A percentile compares a stretch with the other conserved stretches of the same genome.
Conservation (phyloP, 805 yeast species). For the Starmerella potacharoeniae region DNA sequence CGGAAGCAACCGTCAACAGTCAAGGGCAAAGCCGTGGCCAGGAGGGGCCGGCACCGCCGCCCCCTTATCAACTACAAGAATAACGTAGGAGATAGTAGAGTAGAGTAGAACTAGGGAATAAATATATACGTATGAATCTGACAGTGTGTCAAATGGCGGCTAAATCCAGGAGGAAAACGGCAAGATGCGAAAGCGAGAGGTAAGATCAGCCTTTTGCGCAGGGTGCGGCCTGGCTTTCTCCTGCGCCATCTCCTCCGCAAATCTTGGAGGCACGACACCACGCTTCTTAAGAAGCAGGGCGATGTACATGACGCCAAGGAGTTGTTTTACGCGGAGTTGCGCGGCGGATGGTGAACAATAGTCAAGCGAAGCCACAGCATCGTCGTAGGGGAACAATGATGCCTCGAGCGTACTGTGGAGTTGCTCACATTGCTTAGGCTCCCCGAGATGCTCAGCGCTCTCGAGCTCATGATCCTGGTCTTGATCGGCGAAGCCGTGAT, state of each 20-base stretch:
- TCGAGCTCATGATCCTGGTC: background rate
- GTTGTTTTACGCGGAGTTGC: background rate
- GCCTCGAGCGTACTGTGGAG: background rate
- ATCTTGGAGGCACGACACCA: background rate
- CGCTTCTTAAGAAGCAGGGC: background rate
- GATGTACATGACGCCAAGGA: background rate
- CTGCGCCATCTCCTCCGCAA: background rate
- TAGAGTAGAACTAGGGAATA: background rate
- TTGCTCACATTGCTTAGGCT: no score
- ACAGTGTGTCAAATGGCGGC: background rate
- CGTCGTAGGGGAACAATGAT: background rate
- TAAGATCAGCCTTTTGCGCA: background rate
- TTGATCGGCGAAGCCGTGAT: background rate
- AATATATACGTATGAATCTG: background rate
- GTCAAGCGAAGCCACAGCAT: background rate
- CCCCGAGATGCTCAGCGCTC: no score
- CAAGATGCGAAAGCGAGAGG: background rate
- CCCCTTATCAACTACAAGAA: background rate
- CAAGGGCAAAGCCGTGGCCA: background rate
- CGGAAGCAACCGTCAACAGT: conserved; percentile 2
- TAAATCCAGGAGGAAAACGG: background rate
- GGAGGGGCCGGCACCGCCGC: conserved; percentile 4
- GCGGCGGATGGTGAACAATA: background rate
- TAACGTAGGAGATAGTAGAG: background rate
- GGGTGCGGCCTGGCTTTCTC: background rate